These are phyloP conservation scores for button mushroom (Agaricus bisporus) DNA, from an alignment of 768 basidiomycete genomes.

Conservation along the genomic window DNA sequence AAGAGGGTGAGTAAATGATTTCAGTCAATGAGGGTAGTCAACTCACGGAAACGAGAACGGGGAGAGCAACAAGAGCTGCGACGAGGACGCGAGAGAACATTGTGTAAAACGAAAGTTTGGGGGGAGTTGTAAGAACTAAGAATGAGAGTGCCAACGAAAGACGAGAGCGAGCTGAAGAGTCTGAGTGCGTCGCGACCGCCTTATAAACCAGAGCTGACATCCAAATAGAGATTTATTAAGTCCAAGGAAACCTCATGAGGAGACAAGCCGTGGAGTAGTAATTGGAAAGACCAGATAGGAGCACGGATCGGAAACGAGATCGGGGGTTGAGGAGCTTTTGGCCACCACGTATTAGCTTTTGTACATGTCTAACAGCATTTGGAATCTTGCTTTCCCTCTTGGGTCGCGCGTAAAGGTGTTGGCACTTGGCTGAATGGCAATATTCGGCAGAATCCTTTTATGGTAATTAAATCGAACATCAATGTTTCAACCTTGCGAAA, in stretches of 20 bases:
- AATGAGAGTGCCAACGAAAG: background rate
- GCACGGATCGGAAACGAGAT: too few relatives aligned
- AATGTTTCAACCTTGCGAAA: too few relatives aligned
- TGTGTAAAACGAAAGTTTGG: background rate
- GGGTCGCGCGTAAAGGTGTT: constrained; percentile 2
- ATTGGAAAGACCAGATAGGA: background rate
- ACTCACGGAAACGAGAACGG: constrained; percentile 4
- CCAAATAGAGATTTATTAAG: background rate
- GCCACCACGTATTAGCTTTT: background rate
- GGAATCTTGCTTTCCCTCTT: background rate
- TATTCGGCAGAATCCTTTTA: too few relatives aligned
- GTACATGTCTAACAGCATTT: constrained; percentile 6
- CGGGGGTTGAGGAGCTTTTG: background rate
- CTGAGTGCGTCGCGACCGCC: background rate
- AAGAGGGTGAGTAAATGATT: background rate
- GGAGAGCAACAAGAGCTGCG: constrained; percentile 7
- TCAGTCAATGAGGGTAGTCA: too few relatives aligned
- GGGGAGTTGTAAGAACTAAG: background rate
- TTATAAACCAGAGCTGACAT: constrained; percentile 4
- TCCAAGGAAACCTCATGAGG: background rate
- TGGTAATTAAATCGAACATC: too few relatives aligned
- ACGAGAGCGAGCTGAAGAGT: background rate
- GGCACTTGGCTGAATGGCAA: too few relatives aligned
- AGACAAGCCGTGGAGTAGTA: background rate
- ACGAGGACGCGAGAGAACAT: constrained; percentile 15